phyloP scores from a whole-genome alignment of 768 basidiomycete species.

The Termitomyces sp. region DNA sequence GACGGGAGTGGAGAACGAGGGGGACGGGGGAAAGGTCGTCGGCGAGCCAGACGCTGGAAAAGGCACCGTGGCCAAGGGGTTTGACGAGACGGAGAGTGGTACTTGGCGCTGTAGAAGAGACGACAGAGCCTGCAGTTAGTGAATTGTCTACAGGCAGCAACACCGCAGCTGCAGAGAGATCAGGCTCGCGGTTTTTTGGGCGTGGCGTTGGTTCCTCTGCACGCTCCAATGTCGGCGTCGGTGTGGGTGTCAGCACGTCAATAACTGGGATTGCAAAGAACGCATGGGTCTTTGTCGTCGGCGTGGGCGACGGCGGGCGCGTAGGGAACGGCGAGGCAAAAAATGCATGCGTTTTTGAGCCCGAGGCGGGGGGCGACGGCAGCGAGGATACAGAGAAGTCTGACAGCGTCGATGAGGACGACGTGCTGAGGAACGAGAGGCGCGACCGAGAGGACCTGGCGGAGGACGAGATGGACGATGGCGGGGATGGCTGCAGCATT shows the following conservation, averaged over 20 bases:
- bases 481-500: slow-evolving; percentile 11
- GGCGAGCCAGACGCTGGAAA: slow-evolving; percentile 74
- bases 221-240: slow-evolving; percentile 2
- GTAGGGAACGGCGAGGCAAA: slow-evolving; percentile 40
- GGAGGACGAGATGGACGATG: slow-evolving; percentile 18
- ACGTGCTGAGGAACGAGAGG: slow-evolving; percentile 21
- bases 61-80: slow-evolving; percentile 64
- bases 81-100: slow-evolving; percentile 44
- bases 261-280: slow-evolving; percentile 7
- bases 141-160: too few relatives aligned
- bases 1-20: slow-evolving; percentile 34
- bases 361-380: slow-evolving; percentile 22
- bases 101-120: slow-evolving; percentile 1
- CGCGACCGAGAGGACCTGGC: slow-evolving; percentile 24
- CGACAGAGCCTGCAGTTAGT: slow-evolving; percentile 3
- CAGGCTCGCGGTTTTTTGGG: slow-evolving; percentile 10
- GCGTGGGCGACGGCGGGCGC: slow-evolving; percentile 26
- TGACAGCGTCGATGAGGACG: slow-evolving; percentile 34
- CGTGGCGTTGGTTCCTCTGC: slow-evolving; percentile 13
- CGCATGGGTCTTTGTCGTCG: slow-evolving; percentile 7
- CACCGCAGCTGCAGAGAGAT: too few relatives aligned
- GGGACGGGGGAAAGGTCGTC: slow-evolving; percentile 43
- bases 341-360: slow-evolving; percentile 43
- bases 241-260: slow-evolving; percentile 13
- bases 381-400: slow-evolving; percentile 23